A percentile compares a stretch with the other conserved stretches of the same genome.
Evolutionary conservation across 306 rosid genomes (phyloP).

Genomic region (Fragaria vesca): DNA sequence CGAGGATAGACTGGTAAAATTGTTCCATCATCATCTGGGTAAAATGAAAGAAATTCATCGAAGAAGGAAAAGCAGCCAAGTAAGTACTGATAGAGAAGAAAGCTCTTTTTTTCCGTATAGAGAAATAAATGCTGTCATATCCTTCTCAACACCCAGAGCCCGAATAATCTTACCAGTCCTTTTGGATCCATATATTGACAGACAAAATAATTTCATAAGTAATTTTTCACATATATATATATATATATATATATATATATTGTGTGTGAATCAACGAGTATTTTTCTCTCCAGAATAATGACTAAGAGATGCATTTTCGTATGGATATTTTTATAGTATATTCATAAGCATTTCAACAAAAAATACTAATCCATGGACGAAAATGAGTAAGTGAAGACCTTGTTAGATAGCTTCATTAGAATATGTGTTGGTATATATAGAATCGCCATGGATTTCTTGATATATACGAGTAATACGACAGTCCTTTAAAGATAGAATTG

Average conservation of each 20-base stretch:
- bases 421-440: too few relatives aligned
- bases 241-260: background rate
- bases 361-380: too few relatives aligned
- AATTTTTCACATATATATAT: background rate
- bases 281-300: too few relatives aligned
- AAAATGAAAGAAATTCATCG: background rate
- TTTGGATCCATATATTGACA: background rate
- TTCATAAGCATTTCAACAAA: too few relatives aligned
- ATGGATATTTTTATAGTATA: too few relatives aligned
- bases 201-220: background rate
- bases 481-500: too few relatives aligned
- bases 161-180: background rate
- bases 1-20: background rate
- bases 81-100: background rate
- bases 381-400: too few relatives aligned
- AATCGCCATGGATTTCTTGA: too few relatives aligned
- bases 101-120: background rate
- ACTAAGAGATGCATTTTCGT: too few relatives aligned
- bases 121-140: conserved; percentile 12
- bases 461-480: too few relatives aligned
- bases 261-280: background rate
- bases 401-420: too few relatives aligned
- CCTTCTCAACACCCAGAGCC: background rate
- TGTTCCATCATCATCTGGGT: background rate
- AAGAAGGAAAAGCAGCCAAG: background rate